Percentiles rank a stretch among this genome's conserved stretches.
These are phyloP conservation scores for Bacidia rubella DNA, from an alignment of 495 filamentous ascomycete species.

Conservation along the genomic window DNA sequence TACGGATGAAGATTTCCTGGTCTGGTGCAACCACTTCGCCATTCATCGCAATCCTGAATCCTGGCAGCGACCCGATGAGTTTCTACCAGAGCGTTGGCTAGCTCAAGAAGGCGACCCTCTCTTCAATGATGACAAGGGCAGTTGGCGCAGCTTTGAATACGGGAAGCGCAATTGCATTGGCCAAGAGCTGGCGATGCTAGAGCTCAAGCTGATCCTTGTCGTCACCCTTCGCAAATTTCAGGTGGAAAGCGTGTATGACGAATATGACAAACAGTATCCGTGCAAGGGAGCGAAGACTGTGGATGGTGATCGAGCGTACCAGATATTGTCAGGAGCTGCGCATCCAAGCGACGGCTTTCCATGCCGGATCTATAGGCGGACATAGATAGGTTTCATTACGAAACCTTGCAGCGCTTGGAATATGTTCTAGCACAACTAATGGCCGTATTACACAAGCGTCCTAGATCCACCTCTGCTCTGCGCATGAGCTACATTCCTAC, in stretches of 20 bases:
- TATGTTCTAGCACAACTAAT: too few relatives aligned
- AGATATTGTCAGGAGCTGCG: slow-evolving; percentile 8
- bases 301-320: slow-evolving; percentile 20
- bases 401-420: too few relatives aligned
- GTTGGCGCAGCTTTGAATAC: slow-evolving; percentile 34
- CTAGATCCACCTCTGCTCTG: too few relatives aligned
- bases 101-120: slow-evolving; percentile 11
- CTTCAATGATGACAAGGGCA: slow-evolving; percentile 14
- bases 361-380: too few relatives aligned
- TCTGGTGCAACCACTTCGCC: slow-evolving; percentile 20
- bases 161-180: slow-evolving; percentile 39
- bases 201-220: slow-evolving; percentile 22
- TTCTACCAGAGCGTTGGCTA: slow-evolving; percentile 27
- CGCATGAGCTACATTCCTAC: too few relatives aligned
- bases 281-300: not conserved
- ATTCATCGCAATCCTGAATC: slow-evolving; percentile 18
- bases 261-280: slow-evolving; percentile 7
- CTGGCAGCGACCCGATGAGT: slow-evolving; percentile 24
- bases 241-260: slow-evolving; percentile 17
- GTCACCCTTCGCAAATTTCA: not conserved
- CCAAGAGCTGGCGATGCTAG: slow-evolving; percentile 33
- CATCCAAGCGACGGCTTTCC: slow-evolving; percentile 18
- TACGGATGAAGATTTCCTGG: slow-evolving; percentile 14
- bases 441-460: too few relatives aligned
- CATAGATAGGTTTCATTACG: too few relatives aligned